These are phyloP conservation scores for Monosporozyma servazzii DNA, from an alignment of 805 yeast species.

Conservation along the genomic window DNA sequence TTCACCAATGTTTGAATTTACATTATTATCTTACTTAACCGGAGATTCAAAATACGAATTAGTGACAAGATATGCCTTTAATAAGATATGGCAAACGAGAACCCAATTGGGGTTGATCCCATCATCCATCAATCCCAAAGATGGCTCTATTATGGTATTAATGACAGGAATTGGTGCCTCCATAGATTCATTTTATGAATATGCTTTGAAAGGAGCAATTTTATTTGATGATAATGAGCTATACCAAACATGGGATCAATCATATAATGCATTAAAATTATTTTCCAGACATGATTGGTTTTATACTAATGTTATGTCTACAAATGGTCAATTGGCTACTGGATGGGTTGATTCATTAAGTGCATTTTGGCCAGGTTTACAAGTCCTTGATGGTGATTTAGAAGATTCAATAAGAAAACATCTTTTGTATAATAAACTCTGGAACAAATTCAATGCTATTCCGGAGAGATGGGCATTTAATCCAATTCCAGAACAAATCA, in stretches of 20 bases:
- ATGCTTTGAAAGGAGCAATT: slow-evolving; percentile 69
- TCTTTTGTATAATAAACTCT: slow-evolving; percentile 56
- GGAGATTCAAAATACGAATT: slow-evolving; percentile 63
- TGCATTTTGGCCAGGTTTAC: slow-evolving; percentile 84
- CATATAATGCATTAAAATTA: slow-evolving; percentile 49
- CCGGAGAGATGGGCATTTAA: slow-evolving; percentile 79
- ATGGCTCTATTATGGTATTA: slow-evolving; percentile 46
- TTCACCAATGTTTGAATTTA: slow-evolving; percentile 71
- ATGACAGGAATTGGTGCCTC: slow-evolving; percentile 85
- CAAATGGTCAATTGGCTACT: slow-evolving; percentile 41
- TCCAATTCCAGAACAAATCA: neutral
- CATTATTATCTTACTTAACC: slow-evolving; percentile 64
- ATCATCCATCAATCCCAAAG: slow-evolving; percentile 59
- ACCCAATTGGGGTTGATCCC: slow-evolving; percentile 60
- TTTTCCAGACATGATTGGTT: slow-evolving; percentile 46
- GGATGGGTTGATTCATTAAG: slow-evolving; percentile 79
- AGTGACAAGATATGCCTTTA: slow-evolving; percentile 52
- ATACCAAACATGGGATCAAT: slow-evolving; percentile 45
- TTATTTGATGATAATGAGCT: slow-evolving; percentile 55
- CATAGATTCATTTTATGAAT: slow-evolving; percentile 83
- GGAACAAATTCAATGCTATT: slow-evolving; percentile 71
- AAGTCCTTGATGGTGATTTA: slow-evolving; percentile 69
- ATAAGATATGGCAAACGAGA: slow-evolving; percentile 61
- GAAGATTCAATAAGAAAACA: slow-evolving; percentile 56
- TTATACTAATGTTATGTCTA: slow-evolving; percentile 46